Evolutionary conservation across 129 eudicot species (phyloP), one percentile per base, ranked within the genome.

Genomic region (Artemisia annua): DNA sequence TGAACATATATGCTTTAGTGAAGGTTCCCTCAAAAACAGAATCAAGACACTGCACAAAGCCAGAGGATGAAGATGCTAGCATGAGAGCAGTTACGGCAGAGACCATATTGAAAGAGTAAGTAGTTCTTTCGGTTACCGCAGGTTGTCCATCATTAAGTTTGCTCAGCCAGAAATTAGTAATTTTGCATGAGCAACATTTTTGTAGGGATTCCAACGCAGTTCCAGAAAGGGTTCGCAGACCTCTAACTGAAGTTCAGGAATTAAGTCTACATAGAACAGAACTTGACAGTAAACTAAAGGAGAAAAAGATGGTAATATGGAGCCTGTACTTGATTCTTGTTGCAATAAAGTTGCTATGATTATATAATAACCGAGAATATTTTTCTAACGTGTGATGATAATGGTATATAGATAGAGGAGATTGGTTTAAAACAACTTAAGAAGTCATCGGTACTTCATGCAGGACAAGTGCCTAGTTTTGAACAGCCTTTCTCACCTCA

Each of bases 151-250:
- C 11, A 16, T 19, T 46, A 66, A 66, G 54, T 46, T n/a, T n/a
- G n/a, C n/a, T 30, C 32, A 46, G 16, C 11, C 35, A 11, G 1
- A 66, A 44, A 66, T 16, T 35, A 3, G 13, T 46, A 39, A 11
- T 65, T 12, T 66, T 39, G 26, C 17, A 32, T 39, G 44, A 19
- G 20, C 19, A 18, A 22, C 10, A 26, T 26, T 66, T 35, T 39
- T 69, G 48, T 73, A 90, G 93, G 87, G 91, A 85, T 64, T 86
- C 91, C n/a, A 85, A 81, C 76, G 91, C 91, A 56, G 77, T 87
- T 55, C 80, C 87, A 17, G 94, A 85, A 79, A 87, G 78, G 72
- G 86, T 54, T 28, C 82, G 89, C 11, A 87, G 71, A 76, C 97
- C 97, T 6, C 84, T 90, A 11, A 87, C 97, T 19, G 82, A 87